phyloP scores from a whole-genome alignment of 192 early-diverging fungal species.

The Coemansia sp. region DNA sequence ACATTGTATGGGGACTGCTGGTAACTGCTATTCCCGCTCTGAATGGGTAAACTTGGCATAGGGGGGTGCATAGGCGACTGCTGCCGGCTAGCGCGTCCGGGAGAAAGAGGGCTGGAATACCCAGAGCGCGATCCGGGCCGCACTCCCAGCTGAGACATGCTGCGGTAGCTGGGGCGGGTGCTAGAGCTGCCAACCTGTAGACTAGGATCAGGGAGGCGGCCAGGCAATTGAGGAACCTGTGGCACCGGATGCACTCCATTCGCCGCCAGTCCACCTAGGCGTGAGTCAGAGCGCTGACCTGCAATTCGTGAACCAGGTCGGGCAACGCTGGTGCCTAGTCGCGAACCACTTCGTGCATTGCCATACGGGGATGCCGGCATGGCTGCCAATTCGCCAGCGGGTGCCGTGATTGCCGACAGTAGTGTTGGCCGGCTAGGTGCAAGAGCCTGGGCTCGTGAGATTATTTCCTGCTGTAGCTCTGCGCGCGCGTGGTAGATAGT shows the following conservation, averaged over 20 bases:
- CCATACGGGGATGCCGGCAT: slow-evolving; percentile 38
- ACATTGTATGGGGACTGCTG: slow-evolving; percentile 7
- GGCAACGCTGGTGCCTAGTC: slow-evolving; percentile 18
- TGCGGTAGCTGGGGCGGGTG: slow-evolving; percentile 16
- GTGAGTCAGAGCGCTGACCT: slow-evolving; percentile 29
- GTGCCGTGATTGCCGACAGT: slow-evolving; percentile 43
- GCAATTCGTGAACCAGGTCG: slow-evolving; percentile 45
- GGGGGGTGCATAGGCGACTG: slow-evolving; percentile 12
- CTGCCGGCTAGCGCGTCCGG: slow-evolving; percentile 12
- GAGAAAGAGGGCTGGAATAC: slow-evolving; percentile 23
- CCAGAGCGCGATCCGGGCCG: slow-evolving; percentile 39
- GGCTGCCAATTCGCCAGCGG: slow-evolving; percentile 33
- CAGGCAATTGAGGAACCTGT: slow-evolving; percentile 18
- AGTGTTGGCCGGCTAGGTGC: slow-evolving; percentile 26
- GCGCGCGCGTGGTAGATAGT: slow-evolving; percentile 44
- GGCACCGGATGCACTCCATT: slow-evolving; percentile 2
- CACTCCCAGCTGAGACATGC: slow-evolving; percentile 44
- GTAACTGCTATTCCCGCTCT: neutral
- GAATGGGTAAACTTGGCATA: neutral
- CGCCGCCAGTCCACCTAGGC: slow-evolving; percentile 7
- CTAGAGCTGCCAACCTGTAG: neutral
- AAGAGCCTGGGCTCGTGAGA: slow-evolving; percentile 23
- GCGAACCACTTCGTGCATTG: slow-evolving; percentile 45
- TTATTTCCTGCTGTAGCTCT: slow-evolving; percentile 41
- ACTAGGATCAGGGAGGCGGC: neutral